A percentile compares a stretch with the other conserved stretches of the same genome.
Evolutionary conservation across 306 rosid genomes (phyloP).

Genomic region (Casuarina equisetifolia): DNA sequence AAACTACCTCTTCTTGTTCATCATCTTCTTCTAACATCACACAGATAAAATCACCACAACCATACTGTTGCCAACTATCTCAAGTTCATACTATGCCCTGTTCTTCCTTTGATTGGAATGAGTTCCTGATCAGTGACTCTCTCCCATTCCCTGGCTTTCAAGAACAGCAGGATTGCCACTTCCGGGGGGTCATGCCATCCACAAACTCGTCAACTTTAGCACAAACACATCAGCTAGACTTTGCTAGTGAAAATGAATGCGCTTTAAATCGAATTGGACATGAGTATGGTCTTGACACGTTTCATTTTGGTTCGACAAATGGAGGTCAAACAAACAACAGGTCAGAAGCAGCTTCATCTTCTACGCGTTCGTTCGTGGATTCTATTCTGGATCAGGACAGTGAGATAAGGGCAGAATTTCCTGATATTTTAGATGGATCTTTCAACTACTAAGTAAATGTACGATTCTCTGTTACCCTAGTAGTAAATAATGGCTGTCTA

Average conservation of each 20-base stretch:
- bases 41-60: slow-evolving; percentile 40
- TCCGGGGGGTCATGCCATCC: slow-evolving; percentile 31
- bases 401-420: slow-evolving; percentile 71
- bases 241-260: slow-evolving; percentile 18
- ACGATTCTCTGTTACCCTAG: neutral
- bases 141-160: slow-evolving; percentile 36
- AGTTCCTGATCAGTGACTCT: slow-evolving; percentile 54
- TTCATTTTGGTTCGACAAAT: slow-evolving; percentile 34
- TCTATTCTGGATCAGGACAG: slow-evolving; percentile 68
- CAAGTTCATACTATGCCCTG: slow-evolving; percentile 31
- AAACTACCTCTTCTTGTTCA: slow-evolving; percentile 71
- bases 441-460: slow-evolving; percentile 45
- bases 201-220: slow-evolving; percentile 15
- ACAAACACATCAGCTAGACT: slow-evolving; percentile 26
- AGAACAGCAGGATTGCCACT: slow-evolving; percentile 34
- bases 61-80: slow-evolving; percentile 38
- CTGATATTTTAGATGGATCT: slow-evolving; percentile 65
- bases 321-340: slow-evolving; percentile 30
- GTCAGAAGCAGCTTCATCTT: slow-evolving; percentile 40
- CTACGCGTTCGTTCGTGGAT: slow-evolving; percentile 68
- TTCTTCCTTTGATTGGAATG: slow-evolving; percentile 63
- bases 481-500: neutral
- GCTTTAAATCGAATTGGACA: slow-evolving; percentile 18
- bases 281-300: slow-evolving; percentile 24
- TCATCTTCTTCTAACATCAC: slow-evolving; percentile 58